phyloP scores from a whole-genome alignment of 2,329 filamentous ascomycete species.

The Saccharata proteae region DNA sequence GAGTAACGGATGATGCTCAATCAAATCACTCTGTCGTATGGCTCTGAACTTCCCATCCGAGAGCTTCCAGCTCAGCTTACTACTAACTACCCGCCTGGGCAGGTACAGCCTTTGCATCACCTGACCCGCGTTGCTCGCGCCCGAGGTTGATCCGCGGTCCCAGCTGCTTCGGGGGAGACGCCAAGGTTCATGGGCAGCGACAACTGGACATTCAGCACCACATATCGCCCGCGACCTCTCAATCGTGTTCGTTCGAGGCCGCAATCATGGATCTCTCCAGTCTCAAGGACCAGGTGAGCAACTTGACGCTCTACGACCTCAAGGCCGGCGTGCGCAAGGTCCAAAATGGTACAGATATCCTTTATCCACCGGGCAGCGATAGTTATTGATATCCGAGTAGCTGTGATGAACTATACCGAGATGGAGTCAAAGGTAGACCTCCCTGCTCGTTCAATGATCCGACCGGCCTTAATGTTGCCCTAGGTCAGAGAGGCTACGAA shows the following conservation, averaged over 20 bases:
- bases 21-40: too few species aligned
- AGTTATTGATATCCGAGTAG: conserved; percentile 35
- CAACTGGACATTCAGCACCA: too few species aligned
- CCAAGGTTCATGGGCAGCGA: too few species aligned
- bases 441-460: neutral
- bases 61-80: too few species aligned
- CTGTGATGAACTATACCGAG: conserved; percentile 96
- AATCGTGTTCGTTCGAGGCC: conserved; percentile 6
- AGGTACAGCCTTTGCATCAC: too few species aligned
- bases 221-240: neutral
- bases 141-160: too few species aligned
- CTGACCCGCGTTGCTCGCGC: too few species aligned
- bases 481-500: conserved; percentile 96
- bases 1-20: too few species aligned
- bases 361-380: conserved; percentile 7
- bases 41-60: too few species aligned
- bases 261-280: conserved; percentile 70
- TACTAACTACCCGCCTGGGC: too few species aligned
- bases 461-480: neutral
- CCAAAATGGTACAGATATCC: conserved; percentile 66
- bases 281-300: conserved; percentile 76
- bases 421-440: conserved; percentile 64
- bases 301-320: conserved; percentile 86
- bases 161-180: too few species aligned
- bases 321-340: conserved; percentile 92